Base-by-base conservation (phyloP, 225 moss, liverwort and hornwort species). In the Marchantia paleacea region DNA sequence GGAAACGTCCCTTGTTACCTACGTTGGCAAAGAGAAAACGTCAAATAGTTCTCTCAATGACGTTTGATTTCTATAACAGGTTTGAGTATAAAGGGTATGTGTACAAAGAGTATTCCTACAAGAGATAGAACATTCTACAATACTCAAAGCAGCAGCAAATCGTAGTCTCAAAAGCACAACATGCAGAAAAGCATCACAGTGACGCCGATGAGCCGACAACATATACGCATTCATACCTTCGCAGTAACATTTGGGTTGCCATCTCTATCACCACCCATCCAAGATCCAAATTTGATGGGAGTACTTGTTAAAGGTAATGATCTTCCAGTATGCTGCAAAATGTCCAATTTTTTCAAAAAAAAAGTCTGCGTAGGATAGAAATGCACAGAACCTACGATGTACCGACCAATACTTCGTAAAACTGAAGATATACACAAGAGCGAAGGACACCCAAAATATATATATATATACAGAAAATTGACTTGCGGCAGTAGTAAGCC, bases 221-320 rank as follows among this genome's bases (percentile, higher is more conserved):
- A 50, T 10, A 50, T 8, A 6, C 67, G 13, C 12, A n/a, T 7
- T 47, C 6, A 16, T 68, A 89, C 89, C 80, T 95, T 95, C 3
- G 93, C 90, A 60, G 92, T 93, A 49, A 95, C 95, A 75, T 95
- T 93, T 18, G 92, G 95, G 68, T 95, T 95, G 13, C 93, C 95
- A 78, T 95, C 95, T 67, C 92, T 85, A 66, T 95, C 95, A 16
- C 95, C 93, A 80, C 95, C 95, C 69, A 95, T 95, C 95, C 95
- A 95, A 18, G 95, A 91, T 26, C 95, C 95, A 76, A 93, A 95
- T 62, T 93, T 95, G 52, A 95, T 95, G 0, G 95, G 95, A 10
- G 93, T 95, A 60, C 85, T 75, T 14, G 83, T 85, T 30, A 95
- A 75, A 72, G 95, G 95, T 52, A 95, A 87, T 29, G 89, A 82